phyloP scores from a whole-genome alignment of 2,329 filamentous ascomycete genomes.

The Fusarium sp. region DNA sequence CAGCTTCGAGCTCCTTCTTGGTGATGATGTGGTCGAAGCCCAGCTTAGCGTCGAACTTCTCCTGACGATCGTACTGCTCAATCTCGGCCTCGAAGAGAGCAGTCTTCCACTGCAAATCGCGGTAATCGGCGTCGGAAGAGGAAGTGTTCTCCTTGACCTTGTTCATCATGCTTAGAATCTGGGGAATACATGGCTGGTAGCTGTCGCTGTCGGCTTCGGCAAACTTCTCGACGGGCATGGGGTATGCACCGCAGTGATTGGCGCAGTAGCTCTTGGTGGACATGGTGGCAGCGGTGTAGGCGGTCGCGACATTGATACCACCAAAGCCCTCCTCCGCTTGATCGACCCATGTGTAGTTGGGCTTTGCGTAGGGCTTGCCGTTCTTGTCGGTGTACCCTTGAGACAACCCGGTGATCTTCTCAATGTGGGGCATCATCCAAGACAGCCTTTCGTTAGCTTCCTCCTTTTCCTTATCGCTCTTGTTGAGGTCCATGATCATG shows the following conservation, averaged over 20 bases:
- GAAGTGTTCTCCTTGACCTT: conserved; percentile 41
- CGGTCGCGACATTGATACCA: conserved; percentile 57
- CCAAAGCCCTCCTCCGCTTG: conserved; percentile 48
- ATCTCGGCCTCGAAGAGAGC: conserved; percentile 54
- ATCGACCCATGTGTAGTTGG: conserved; percentile 48
- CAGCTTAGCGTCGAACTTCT: conserved; percentile 50
- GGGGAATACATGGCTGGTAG: conserved; percentile 61
- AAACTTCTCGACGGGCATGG: conserved; percentile 59
- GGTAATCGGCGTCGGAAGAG: conserved; percentile 40
- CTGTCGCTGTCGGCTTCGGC: conserved; percentile 57
- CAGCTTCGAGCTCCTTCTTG: conserved; percentile 48
- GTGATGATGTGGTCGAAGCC: conserved; percentile 51
- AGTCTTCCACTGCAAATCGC: conserved; percentile 50
- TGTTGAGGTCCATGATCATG: conserved; percentile 45
- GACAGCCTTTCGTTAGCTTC: conserved; percentile 48
- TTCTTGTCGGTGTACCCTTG: conserved; percentile 41
- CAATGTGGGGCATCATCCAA: conserved; percentile 40
- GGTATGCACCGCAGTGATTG: conserved; percentile 59
- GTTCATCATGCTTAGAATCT: conserved; percentile 54
- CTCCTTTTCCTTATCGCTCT: conserved; percentile 45
- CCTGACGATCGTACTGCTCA: conserved; percentile 53
- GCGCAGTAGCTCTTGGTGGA: conserved; percentile 60
- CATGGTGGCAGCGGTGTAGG: conserved; percentile 58
- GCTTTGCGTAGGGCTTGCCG: conserved; percentile 46
- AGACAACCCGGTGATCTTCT: conserved; percentile 37